phyloP scores from a whole-genome alignment of 2,329 filamentous ascomycete species.

The Cucurbitaria berberidis region DNA sequence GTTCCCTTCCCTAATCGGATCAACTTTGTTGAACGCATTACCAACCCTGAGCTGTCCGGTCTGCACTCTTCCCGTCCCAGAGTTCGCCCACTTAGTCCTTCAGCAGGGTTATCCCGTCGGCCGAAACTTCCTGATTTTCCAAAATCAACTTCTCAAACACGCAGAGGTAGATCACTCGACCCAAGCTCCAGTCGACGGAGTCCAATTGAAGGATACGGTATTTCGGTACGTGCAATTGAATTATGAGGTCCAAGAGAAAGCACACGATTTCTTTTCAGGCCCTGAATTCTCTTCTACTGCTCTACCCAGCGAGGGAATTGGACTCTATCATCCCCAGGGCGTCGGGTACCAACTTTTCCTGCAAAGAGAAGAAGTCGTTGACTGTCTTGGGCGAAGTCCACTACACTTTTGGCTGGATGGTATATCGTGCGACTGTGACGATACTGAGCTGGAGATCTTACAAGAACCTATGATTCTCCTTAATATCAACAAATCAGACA shows the following conservation, averaged over 20 bases:
- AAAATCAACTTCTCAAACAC: background rate
- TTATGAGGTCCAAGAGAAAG: background rate
- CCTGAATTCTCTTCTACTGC: background rate
- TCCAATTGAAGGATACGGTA: background rate
- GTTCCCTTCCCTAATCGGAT: background rate
- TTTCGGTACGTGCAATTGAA: background rate
- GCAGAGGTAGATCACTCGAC: background rate
- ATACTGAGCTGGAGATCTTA: background rate
- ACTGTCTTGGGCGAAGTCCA: background rate
- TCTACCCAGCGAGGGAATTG: background rate
- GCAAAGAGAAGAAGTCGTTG: background rate
- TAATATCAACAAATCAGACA: background rate
- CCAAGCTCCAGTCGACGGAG: background rate
- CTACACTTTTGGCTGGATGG: background rate
- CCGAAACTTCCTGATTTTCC: background rate
- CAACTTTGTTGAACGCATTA: background rate
- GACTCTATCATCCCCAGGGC: background rate
- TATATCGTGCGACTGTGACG: background rate
- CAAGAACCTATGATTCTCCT: background rate
- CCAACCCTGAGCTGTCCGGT: background rate
- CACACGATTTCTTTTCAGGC: background rate
- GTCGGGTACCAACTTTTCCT: background rate
- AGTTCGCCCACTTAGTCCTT: background rate
- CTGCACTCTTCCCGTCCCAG: background rate
- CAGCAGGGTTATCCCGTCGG: too few relatives aligned